Base-by-base conservation (phyloP, 164 flowering plant genomes). In the Berberis thunbergii region DNA sequence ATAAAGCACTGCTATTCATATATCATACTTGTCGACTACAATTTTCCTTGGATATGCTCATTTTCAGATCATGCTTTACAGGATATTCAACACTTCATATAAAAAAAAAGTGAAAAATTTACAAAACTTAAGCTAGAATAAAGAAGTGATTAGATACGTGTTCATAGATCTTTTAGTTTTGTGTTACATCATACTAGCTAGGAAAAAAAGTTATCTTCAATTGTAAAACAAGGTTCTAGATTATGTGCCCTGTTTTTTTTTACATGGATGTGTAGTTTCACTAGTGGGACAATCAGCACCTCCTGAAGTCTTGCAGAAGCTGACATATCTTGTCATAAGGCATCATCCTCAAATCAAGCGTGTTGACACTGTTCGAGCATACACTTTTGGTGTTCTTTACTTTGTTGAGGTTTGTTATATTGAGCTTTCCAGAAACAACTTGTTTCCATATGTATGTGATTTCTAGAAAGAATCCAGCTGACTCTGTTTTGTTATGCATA, bases 281-380 rank as follows among this genome's bases (percentile, higher is more conserved):
- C 77, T 87, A 49, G 78, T 87, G 7, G 94, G 94, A 53, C 86
- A 85, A 73, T 79, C 94, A 12, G 94, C 94, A 38, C 81, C 94
- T 49, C 90, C 90, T 6, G 87, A 85, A 71, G 74, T 84, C 65
- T 64, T 87, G 67, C 94, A 87, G 70, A 87, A 85, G 59, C 68
- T 87, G 49, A 87, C 94, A 9, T 87, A 87, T 70, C 85, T 87
- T 43, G 87, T 77, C 63, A 58, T 85, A 65, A 72, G 79, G 65
- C 88, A 87, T 69, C 78, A 79, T 73, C 78, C 86, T 63, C 69
- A 71, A 70, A 74, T 87, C 60, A 80, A 82, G 72, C 85, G 80
- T 3, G 77, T 87, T 39, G 94, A 87, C 71, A 87, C 93, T 4
- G 89, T 87, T 38, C 81, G 89, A 10, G 93, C 93, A 43, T 85